These are phyloP conservation scores for Calonectria hongkongensis DNA, from an alignment of 2,329 filamentous ascomycete genomes.

Conservation along the genomic window DNA sequence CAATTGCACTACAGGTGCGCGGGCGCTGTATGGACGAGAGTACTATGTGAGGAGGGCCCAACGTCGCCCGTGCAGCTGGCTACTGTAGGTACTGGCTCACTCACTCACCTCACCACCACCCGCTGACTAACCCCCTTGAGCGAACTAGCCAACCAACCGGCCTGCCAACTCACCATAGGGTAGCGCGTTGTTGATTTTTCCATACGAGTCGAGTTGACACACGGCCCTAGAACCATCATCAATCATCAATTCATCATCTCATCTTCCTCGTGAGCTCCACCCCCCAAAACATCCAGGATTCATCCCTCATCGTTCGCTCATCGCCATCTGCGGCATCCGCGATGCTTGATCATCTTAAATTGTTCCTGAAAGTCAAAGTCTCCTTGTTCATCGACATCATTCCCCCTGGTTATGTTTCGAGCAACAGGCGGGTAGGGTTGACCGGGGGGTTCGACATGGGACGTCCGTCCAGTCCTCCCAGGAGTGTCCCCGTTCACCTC, in stretches of 20 bases:
- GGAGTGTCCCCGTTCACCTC: conserved; percentile 28
- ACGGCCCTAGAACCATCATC: neutral
- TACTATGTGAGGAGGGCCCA: too few species aligned
- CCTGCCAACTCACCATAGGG: neutral
- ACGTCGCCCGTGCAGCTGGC: too few species aligned
- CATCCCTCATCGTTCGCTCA: conserved; percentile 18
- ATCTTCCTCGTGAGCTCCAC: conserved; percentile 17
- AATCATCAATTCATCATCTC: conserved; percentile 15
- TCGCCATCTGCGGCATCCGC: neutral
- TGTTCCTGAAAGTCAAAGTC: conserved; percentile 31
- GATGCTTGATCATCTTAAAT: conserved; percentile 23
- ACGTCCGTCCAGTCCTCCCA: conserved; percentile 11
- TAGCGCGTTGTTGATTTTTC: conserved; percentile 3
- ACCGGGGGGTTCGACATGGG: conserved; percentile 26
- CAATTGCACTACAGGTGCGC: conserved; percentile 3
- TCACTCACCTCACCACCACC: neutral
- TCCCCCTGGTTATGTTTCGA: conserved; percentile 14
- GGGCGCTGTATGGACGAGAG: neutral
- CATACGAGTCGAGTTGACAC: conserved; percentile 18
- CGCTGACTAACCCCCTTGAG: neutral
- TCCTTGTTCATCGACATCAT: conserved; percentile 15
- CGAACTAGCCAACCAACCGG: neutral
- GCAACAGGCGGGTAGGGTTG: conserved; percentile 13
- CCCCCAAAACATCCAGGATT: conserved; percentile 1
- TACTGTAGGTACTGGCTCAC: too few species aligned